A percentile compares a stretch with the other conserved stretches of the same genome.
phyloP scores from a whole-genome alignment of 2,329 filamentous ascomycete genomes.

The Diaporthe vexans region DNA sequence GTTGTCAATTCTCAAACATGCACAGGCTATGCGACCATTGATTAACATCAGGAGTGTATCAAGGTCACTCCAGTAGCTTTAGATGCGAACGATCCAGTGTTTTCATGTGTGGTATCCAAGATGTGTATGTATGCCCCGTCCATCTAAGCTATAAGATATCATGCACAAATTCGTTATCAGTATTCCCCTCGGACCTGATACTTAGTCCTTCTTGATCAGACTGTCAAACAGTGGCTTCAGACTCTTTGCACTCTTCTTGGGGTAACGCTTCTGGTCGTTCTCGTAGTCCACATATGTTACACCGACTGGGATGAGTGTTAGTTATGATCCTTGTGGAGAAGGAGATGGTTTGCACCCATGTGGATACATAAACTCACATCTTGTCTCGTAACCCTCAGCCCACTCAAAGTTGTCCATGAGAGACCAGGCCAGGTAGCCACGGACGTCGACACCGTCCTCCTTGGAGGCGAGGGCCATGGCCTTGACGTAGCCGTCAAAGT shows the following conservation, averaged over 20 bases:
- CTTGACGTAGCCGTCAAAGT: conserved; percentile 82
- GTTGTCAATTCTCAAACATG: not conserved
- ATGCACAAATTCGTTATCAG: not conserved
- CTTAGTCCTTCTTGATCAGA: conserved; percentile 73
- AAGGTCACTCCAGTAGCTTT: no score
- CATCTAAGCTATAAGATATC: not conserved
- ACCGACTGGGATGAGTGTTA: conserved; percentile 62
- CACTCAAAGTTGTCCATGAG: conserved; percentile 93
- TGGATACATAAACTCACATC: conserved; percentile 49
- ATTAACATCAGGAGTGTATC: not conserved
- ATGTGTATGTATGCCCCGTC: not conserved
- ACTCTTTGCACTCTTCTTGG: conserved; percentile 86
- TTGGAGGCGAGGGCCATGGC: conserved; percentile 81
- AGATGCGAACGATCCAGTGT: not conserved
- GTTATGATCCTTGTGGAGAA: not conserved
- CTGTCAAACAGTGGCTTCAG: conserved; percentile 79
- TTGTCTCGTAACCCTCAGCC: conserved; percentile 91
- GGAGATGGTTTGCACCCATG: no score
- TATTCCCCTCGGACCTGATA: not conserved
- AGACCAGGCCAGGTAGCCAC: conserved; percentile 88
- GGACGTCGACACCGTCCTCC: conserved; percentile 82
- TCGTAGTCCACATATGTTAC: conserved; percentile 88
- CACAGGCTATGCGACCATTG: not conserved
- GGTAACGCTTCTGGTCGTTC: conserved; percentile 81
- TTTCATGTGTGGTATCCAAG: not conserved